phyloP scores from a whole-genome alignment of 495 filamentous ascomycete genomes.

The Talaromyces ruber region DNA sequence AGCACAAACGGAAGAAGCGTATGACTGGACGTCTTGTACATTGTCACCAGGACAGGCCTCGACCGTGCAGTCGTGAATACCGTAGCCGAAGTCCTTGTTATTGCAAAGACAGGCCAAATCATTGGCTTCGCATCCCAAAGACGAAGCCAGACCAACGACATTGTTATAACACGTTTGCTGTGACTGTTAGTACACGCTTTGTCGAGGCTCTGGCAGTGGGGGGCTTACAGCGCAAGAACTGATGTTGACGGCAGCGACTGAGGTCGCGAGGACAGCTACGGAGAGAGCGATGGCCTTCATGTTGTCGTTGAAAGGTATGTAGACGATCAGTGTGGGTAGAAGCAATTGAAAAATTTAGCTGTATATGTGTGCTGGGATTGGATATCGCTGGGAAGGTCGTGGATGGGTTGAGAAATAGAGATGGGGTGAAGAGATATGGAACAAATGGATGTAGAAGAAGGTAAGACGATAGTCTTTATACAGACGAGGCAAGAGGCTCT shows the following conservation, averaged over 20 bases:
- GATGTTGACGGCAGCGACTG: conserved; percentile 22
- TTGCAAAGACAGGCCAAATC: conserved; percentile 65
- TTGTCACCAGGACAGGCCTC: conserved; percentile 51
- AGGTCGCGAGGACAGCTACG: conserved; percentile 26
- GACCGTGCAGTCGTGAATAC: conserved; percentile 70
- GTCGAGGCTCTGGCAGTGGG: background rate
- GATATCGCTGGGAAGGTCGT: background rate
- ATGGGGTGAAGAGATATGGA: background rate
- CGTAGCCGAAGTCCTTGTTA: conserved; percentile 57
- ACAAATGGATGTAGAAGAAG: background rate
- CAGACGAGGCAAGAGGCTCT: background rate
- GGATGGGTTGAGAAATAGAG: background rate
- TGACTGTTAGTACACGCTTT: conserved; percentile 8
- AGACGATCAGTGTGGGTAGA: background rate
- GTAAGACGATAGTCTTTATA: background rate
- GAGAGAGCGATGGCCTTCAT: conserved; percentile 34
- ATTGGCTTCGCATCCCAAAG: conserved; percentile 48
- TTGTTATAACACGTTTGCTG: conserved; percentile 65
- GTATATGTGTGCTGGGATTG: background rate
- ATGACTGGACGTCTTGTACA: conserved; percentile 22
- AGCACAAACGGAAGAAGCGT: conserved; percentile 30
- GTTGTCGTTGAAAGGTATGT: conserved; percentile 13
- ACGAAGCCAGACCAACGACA: conserved; percentile 55
- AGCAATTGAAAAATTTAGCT: background rate
- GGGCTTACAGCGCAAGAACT: conserved; percentile 30